phyloP scores from a whole-genome alignment of 305 asterid genomes.

The Withania somnifera region DNA sequence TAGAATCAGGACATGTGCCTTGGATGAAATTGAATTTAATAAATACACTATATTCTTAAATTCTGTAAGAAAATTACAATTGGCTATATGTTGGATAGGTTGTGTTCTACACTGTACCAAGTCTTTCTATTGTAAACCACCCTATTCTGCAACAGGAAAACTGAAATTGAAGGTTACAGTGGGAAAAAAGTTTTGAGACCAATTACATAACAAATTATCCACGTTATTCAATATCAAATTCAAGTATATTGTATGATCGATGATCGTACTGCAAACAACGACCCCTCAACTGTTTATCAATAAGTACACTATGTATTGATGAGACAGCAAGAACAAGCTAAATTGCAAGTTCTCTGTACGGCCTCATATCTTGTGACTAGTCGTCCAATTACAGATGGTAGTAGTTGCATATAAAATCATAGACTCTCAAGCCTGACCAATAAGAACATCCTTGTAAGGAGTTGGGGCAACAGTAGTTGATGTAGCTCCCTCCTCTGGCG shows the following conservation, averaged over 20 bases:
- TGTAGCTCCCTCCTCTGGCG: conserved; percentile 14
- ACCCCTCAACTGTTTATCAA: not conserved
- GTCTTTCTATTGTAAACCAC: not conserved
- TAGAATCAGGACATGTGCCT: no score
- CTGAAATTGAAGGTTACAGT: not conserved
- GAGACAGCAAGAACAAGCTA: not conserved
- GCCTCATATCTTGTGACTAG: not conserved
- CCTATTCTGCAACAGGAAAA: not conserved
- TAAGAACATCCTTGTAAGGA: conserved; percentile 66
- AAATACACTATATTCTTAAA: no score
- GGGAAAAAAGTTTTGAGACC: not conserved
- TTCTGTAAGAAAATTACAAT: no score
- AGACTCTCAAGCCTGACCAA: conserved; percentile 31
- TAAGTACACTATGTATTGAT: not conserved
- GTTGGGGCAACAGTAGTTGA: conserved; percentile 21
- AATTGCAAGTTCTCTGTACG: not conserved
- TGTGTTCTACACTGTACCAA: not conserved
- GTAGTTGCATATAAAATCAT: not conserved
- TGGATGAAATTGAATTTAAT: no score
- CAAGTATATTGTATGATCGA: not conserved
- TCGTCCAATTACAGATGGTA: not conserved
- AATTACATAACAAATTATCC: not conserved
- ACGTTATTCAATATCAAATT: not conserved
- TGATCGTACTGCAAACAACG: not conserved
- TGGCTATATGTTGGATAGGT: not conserved